Evolutionary conservation across 1,284 basidiomycete genomes (phyloP), one percentile per base, ranked within the genome.

Genomic region (Phylloboletellus chloephorus): DNA sequence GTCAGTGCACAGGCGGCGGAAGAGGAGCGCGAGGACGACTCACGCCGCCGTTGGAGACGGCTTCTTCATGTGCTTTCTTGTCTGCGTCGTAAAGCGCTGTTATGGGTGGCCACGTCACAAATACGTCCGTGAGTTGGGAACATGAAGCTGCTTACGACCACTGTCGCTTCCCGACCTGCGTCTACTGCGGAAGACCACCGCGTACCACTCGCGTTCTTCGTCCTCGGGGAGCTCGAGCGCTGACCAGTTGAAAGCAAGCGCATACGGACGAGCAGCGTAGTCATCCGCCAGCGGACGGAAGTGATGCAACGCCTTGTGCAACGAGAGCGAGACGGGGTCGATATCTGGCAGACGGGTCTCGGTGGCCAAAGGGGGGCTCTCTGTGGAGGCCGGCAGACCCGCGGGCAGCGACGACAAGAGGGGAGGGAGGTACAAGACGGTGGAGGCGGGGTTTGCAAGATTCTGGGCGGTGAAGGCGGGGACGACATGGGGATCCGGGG

Each of bases 71-170:
- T 1, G 92, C 92, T 34, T 74, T 68, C 52, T 74, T 74, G 62
- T 96, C 92, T 6, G 89, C 89, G 41, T 83, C 79, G 64, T 94
- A 93, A 4, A 96, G 72, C 0, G 78, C 86, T 88, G 47, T n/a
- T 15, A 53, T 29, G 33, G 37, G 36, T 16, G 31, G 28, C 54
- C 40, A 37, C 31, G 22, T 34, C 15, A 24, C 9, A 50, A 49
- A 39, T 3, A 48, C 23, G 23, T 10, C 17, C 47, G 34, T 21
- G 4, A 25, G 48, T 19, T 31, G 45, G 39, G 13, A n/a, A 12
- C 24, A 33, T 1, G 24, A n/a, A 11, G 19, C 15, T 21, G 72
- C 82, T 63, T 53, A 88, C 84, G 67, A 49, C 66, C 69, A 17
- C 76, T 74, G 48, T 88, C 78, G 52, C 82, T 85, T 15, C 78